Evolutionary conservation across 495 filamentous ascomycete genomes (phyloP).

Genomic region (Trichoderma orchidacearum): DNA sequence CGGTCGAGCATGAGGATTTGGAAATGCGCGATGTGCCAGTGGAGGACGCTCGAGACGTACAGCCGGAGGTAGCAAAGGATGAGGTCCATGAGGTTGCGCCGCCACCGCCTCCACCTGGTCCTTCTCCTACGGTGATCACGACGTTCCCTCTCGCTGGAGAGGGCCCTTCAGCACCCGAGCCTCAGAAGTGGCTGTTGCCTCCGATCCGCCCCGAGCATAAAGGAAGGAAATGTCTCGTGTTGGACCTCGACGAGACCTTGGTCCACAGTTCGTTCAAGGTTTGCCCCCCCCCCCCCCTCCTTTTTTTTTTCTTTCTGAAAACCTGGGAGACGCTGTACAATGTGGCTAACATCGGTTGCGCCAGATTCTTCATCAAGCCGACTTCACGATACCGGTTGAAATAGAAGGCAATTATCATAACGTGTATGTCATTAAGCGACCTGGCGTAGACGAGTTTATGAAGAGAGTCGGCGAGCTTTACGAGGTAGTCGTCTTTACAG

Average conservation of each 20-base stretch:
- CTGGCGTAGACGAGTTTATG: conserved; percentile 97
- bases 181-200: conserved; percentile 64
- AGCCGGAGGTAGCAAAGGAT: conserved; percentile 12
- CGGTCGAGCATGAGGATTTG: too few relatives aligned
- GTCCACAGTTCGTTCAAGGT: conserved; percentile 99
- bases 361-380: conserved; percentile 92
- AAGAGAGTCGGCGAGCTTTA: conserved; percentile 96
- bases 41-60: conserved; percentile 1
- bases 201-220: conserved; percentile 63
- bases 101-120: conserved; percentile 45
- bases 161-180: conserved; percentile 21
- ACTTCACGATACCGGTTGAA: conserved; percentile 98
- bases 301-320: too few relatives aligned
- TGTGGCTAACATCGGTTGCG: conserved; percentile 14
- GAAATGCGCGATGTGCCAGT: conserved; percentile 43
- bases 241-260: conserved; percentile 96
- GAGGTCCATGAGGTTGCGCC: conserved; percentile 10
- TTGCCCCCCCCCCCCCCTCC: conserved; percentile 8
- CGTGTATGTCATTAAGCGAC: conserved; percentile 97
- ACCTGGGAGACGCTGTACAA: too few relatives aligned
- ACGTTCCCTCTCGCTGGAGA: neutral
- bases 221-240: conserved; percentile 83
- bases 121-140: conserved; percentile 9
- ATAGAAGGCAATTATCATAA: conserved; percentile 99
- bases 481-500: conserved; percentile 97